A percentile compares a stretch with the other conserved stretches of the same genome.
Conservation (phyloP, 2,329 filamentous ascomycete genomes). For the Ceratocystis smalleyi region DNA sequence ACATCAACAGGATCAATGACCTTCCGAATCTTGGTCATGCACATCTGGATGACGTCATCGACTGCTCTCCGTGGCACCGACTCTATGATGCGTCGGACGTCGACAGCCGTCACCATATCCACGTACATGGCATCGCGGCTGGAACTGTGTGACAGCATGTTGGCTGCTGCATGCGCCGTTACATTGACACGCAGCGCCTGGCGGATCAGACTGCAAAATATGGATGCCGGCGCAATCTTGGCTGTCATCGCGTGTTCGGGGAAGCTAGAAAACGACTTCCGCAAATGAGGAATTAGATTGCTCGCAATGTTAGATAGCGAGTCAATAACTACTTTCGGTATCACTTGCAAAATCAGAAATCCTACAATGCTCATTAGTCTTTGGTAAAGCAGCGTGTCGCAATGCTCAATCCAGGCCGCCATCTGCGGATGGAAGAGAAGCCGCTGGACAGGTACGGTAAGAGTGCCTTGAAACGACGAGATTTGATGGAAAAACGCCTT, state of each 20-base stretch:
- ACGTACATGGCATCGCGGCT: slow-evolving; percentile 92
- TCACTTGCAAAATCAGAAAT: slow-evolving; percentile 76
- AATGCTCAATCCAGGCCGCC: slow-evolving; percentile 86
- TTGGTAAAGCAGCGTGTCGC: slow-evolving; percentile 90
- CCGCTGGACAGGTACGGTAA: slow-evolving; percentile 94
- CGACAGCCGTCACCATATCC: slow-evolving; percentile 63
- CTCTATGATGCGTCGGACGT: slow-evolving; percentile 47
- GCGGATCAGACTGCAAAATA: slow-evolving; percentile 75
- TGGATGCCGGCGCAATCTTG: slow-evolving; percentile 72
- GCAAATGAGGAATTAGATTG: slow-evolving; percentile 64
- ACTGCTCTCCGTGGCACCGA: slow-evolving; percentile 46
- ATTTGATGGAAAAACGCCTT: slow-evolving; percentile 94
- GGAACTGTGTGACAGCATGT: slow-evolving; percentile 75
- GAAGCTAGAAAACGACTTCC: slow-evolving; percentile 69
- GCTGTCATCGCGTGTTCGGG: slow-evolving; percentile 74
- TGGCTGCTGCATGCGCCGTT: slow-evolving; percentile 83
- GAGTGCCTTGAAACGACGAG: slow-evolving; percentile 84
- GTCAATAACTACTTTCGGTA: slow-evolving; percentile 73
- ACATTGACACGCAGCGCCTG: slow-evolving; percentile 83
- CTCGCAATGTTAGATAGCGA: slow-evolving; percentile 78
- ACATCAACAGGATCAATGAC: slow-evolving; percentile 54
- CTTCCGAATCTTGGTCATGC: slow-evolving; percentile 52
- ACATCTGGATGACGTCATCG: slow-evolving; percentile 48
- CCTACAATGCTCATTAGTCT: slow-evolving; percentile 90
- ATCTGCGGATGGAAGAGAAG: slow-evolving; percentile 67